phyloP scores from a whole-genome alignment of 352 stramenopile species.

The Phytophthora citrophthora region DNA sequence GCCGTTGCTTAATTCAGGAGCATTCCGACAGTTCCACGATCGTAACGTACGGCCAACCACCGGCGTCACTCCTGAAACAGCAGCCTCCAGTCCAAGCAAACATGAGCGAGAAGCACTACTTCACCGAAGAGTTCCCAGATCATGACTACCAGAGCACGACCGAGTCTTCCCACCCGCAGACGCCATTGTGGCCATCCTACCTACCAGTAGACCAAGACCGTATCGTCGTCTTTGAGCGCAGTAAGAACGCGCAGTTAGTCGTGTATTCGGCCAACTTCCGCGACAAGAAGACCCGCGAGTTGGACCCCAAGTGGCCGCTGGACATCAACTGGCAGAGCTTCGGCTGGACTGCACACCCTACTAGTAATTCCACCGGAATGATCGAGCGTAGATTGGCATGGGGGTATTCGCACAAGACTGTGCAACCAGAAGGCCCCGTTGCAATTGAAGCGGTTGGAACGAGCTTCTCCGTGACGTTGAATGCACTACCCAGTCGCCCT shows the following conservation, averaged over 20 bases:
- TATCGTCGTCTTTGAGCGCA: constrained; percentile 78
- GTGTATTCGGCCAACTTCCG: constrained; percentile 78
- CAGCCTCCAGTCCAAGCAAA: constrained; percentile 1
- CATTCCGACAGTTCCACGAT: neutral
- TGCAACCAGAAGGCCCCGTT: constrained; percentile 18
- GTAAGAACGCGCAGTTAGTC: constrained; percentile 83
- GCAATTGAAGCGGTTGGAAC: constrained; percentile 35
- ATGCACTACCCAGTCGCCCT: constrained; percentile 61
- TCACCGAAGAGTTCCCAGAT: constrained; percentile 79
- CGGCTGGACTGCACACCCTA: constrained; percentile 72
- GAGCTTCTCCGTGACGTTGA: constrained; percentile 69
- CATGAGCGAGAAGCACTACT: constrained; percentile 48
- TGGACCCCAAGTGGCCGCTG: constrained; percentile 71
- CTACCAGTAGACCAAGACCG: constrained; percentile 65
- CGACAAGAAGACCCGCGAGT: constrained; percentile 48
- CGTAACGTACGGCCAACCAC: neutral
- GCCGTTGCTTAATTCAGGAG: constrained; percentile 2
- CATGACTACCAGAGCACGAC: constrained; percentile 74
- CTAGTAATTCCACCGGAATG: constrained; percentile 69
- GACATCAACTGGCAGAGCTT: constrained; percentile 89
- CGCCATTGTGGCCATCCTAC: constrained; percentile 73
- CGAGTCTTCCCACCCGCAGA: constrained; percentile 59
- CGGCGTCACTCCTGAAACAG: constrained; percentile 21
- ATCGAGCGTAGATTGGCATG: constrained; percentile 73
- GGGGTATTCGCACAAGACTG: constrained; percentile 68